phyloP scores from a whole-genome alignment of 345 rosid species.

The Hibiscus trionum region DNA sequence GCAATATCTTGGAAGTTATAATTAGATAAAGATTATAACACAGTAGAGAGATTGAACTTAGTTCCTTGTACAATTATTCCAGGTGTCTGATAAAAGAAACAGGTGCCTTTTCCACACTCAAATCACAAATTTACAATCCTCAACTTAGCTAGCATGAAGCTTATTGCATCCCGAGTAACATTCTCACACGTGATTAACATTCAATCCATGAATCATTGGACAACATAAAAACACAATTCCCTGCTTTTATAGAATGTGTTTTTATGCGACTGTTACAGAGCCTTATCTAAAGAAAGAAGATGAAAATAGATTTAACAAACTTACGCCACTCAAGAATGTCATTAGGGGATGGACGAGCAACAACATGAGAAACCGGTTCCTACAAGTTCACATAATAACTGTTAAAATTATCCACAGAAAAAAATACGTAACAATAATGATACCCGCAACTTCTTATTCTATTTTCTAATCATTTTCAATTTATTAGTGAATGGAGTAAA shows the following conservation, averaged over 20 bases:
- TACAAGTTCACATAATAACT: slow-evolving; percentile 28
- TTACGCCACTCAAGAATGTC: slow-evolving; percentile 98
- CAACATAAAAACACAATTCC: not conserved
- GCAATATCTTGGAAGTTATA: not conserved
- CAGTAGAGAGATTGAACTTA: not conserved
- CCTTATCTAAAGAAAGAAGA: slow-evolving; percentile 1
- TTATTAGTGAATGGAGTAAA: not conserved
- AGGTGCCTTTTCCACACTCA: not conserved
- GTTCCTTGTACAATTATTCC: not conserved
- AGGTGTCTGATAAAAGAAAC: not conserved
- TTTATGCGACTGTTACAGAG: not conserved
- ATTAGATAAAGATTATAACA: not conserved
- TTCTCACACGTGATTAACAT: not conserved
- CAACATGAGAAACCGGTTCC: slow-evolving; percentile 95
- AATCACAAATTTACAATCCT: not conserved
- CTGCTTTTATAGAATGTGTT: not conserved
- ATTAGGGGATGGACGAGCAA: slow-evolving; percentile 88
- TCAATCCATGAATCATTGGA: not conserved
- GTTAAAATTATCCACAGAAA: not conserved
- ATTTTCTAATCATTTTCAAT: not conserved
- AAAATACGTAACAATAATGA: not conserved
- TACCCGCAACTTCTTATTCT: not conserved
- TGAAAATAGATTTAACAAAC: slow-evolving; percentile 19
- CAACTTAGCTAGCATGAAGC: not conserved
- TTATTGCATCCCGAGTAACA: not conserved